These are phyloP conservation scores for Alternaria infectoria DNA, from an alignment of 2,329 filamentous ascomycete species.

Conservation along the genomic window DNA sequence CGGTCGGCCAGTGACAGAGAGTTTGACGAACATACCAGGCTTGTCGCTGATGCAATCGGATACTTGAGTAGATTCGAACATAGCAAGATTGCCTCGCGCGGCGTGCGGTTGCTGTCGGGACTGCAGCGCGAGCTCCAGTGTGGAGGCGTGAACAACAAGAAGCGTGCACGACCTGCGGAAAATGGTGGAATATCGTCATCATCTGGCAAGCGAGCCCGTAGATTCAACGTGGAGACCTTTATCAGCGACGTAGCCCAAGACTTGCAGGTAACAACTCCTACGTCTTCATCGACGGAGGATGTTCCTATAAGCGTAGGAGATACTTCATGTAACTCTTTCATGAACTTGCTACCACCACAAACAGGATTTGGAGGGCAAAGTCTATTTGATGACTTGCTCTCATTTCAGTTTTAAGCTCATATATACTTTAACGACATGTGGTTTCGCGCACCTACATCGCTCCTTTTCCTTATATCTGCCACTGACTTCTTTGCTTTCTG, in stretches of 20 bases:
- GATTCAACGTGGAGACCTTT: conserved; percentile 9
- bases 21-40: conserved; percentile 7
- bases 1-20: conserved; percentile 20
- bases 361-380: conserved; percentile 16
- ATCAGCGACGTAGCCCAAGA: conserved; percentile 14
- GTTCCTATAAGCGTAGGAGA: neutral
- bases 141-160: neutral
- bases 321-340: conserved; percentile 7
- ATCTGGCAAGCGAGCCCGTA: conserved; percentile 7
- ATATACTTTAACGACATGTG: conserved; percentile 31
- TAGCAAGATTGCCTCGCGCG: conserved; percentile 19
- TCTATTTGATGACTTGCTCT: conserved; percentile 16
- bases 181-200: neutral
- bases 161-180: conserved; percentile 5
- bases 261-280: conserved; percentile 5
- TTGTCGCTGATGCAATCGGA: conserved; percentile 13
- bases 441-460: conserved; percentile 28
- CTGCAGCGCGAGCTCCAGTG: conserved; percentile 13
- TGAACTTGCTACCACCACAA: conserved; percentile 11
- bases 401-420: conserved; percentile 10
- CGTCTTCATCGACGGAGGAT: neutral
- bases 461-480: conserved; percentile 19
- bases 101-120: conserved; percentile 14
- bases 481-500: conserved; percentile 16
- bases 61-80: conserved; percentile 18